Evolutionary conservation across 768 basidiomycete species (phyloP).

Genomic region (Crassisporium funariophilum): DNA sequence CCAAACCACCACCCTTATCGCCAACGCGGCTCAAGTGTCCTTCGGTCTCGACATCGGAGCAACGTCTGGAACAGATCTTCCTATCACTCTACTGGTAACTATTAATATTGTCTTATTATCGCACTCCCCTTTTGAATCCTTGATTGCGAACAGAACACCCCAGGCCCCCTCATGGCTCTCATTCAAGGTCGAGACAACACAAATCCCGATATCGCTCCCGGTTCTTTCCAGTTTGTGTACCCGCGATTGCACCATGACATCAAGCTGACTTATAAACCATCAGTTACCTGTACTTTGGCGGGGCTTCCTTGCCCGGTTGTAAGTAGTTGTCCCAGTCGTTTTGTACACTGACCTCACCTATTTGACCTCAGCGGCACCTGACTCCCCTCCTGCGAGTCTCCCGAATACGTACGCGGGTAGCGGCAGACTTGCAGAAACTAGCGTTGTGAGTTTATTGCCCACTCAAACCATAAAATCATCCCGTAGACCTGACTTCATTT

Average conservation of each 20-base stretch:
- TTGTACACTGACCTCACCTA: neutral
- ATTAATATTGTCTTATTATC: no score
- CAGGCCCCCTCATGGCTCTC: no score
- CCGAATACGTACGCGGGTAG: conserved; percentile 5
- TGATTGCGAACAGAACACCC: no score
- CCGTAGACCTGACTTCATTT: neutral
- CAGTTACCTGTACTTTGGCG: conserved; percentile 15
- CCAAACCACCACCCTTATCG: conserved; percentile 8
- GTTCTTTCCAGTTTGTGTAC: conserved; percentile 8
- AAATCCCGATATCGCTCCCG: conserved; percentile 8
- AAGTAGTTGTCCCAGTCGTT: conserved; percentile 2
- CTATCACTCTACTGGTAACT: no score
- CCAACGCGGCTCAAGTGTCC: conserved; percentile 2
- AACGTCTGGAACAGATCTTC: conserved; percentile 9
- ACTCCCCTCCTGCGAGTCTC: conserved; percentile 3
- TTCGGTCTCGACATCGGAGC: neutral
- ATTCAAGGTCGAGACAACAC: conserved; percentile 11
- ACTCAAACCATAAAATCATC: neutral
- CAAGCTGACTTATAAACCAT: neutral
- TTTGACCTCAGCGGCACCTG: neutral
- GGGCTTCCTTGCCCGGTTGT: conserved; percentile 14
- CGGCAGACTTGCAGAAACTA: conserved; percentile 11
- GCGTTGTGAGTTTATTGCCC: conserved; percentile 11
- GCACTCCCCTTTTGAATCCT: no score
- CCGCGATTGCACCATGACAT: neutral